Conservation (phyloP, 805 yeast species). For the Nakazawaea peltata region DNA sequence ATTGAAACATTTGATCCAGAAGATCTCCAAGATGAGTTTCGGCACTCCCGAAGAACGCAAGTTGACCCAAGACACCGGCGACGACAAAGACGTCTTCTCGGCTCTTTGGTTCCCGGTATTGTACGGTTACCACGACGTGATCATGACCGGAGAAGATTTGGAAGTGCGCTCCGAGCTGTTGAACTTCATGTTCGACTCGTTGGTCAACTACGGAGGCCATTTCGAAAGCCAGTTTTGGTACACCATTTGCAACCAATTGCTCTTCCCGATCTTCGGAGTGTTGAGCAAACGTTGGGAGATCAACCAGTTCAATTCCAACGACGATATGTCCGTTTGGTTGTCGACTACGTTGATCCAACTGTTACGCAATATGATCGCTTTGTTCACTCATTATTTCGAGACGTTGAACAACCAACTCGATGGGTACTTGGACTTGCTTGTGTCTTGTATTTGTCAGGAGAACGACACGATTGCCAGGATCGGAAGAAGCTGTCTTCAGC, state of each 20-base stretch:
- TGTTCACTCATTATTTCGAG: slow-evolving; percentile 78
- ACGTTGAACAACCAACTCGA: slow-evolving; percentile 66
- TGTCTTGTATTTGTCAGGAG: slow-evolving; percentile 90
- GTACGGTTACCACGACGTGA: slow-evolving; percentile 76
- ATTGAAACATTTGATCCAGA: slow-evolving; percentile 52
- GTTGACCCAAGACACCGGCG: slow-evolving; percentile 11
- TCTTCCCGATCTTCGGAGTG: slow-evolving; percentile 87
- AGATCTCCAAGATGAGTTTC: slow-evolving; percentile 41
- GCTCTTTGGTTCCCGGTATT: slow-evolving; percentile 84
- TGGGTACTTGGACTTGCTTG: slow-evolving; percentile 69
- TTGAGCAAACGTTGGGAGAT: slow-evolving; percentile 71
- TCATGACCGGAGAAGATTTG: slow-evolving; percentile 88
- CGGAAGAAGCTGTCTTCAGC: slow-evolving; percentile 84
- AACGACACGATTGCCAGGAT: slow-evolving; percentile 94
- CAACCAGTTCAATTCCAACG: slow-evolving; percentile 59
- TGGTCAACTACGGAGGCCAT: slow-evolving; percentile 70
- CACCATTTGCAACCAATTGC: slow-evolving; percentile 60
- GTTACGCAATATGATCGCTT: slow-evolving; percentile 73
- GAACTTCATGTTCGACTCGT: slow-evolving; percentile 70
- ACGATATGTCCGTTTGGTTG: slow-evolving; percentile 90
- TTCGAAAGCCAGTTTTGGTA: slow-evolving; percentile 81
- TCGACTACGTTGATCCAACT: slow-evolving; percentile 97
- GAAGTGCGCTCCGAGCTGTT: slow-evolving; percentile 91
- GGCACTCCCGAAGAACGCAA: slow-evolving; percentile 14
- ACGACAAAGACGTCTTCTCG: slow-evolving; percentile 30